phyloP scores from a whole-genome alignment of 2,329 filamentous ascomycete genomes.

The Colletotrichum eleusines region DNA sequence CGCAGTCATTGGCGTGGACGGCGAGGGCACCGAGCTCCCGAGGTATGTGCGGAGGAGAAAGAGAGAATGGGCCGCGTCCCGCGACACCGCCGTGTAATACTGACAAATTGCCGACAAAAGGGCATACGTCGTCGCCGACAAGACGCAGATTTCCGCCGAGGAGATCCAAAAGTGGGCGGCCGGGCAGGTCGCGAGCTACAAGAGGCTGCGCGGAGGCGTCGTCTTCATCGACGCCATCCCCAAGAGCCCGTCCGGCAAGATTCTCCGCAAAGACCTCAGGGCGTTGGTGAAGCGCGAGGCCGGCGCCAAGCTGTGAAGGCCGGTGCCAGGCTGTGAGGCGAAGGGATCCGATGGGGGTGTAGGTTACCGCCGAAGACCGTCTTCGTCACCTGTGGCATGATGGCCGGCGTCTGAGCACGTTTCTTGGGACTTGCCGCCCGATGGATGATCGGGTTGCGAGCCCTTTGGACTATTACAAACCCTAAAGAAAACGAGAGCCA shows the following conservation, averaged over 20 bases:
- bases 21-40: constrained; percentile 60
- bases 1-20: constrained; percentile 71
- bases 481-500: no score
- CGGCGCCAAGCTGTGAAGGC: constrained; percentile 26
- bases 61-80: background rate
- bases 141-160: constrained; percentile 45
- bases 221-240: constrained; percentile 75
- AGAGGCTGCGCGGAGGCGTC: constrained; percentile 79
- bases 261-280: constrained; percentile 55
- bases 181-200: constrained; percentile 62
- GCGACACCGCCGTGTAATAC: background rate
- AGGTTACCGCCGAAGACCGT: background rate
- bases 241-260: constrained; percentile 73
- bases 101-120: constrained; percentile 10
- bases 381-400: background rate
- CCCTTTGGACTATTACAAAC: no score
- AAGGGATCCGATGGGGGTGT: no score
- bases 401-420: no score
- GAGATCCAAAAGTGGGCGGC: constrained; percentile 48
- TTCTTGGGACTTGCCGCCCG: no score
- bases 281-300: constrained; percentile 51
- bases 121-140: constrained; percentile 53
- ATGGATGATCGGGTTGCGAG: background rate
- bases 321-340: no score
- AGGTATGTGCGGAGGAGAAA: constrained; percentile 58